Evolutionary conservation across 768 basidiomycete genomes (phyloP), one percentile per base, ranked within the genome.

Genomic region (Pleurotus tuber-regium): DNA sequence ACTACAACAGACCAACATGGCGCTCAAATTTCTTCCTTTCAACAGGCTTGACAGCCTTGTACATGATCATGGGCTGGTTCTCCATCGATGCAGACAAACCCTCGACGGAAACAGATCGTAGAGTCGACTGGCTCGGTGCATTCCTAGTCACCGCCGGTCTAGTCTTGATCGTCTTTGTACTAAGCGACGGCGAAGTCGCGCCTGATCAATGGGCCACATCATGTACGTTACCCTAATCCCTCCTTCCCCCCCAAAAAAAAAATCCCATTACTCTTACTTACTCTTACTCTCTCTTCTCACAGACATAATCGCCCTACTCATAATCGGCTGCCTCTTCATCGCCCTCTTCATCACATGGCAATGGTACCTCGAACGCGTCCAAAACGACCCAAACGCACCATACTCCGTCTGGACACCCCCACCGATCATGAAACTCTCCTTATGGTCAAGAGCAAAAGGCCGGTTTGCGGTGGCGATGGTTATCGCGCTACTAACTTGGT

Each of bases 81-180:
- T 75, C 76, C 2, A 81, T 95, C 26, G 85, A 88, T 25, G 30
- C 66, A 0, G 91, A 94, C 57, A 42, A 59, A 24, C 72, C 72
- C 10, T 73, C 78, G 0, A 43, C 59, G 8, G 73, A 75, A 46
- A 42, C 36, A 0, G 77, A 78, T 51, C 63, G 70, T 18, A 71
- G 83, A 0, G 74, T 92, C 0, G 91, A 94, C 53, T 92, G 89
- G 88, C 64, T 88, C 18, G 92, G 91, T 2, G 86, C 86, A 0
- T 64, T 75, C 14, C 63, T 92, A 9, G 66, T 71, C 16, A 89
- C 88, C 0, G 64, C 70, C 0, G 89, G 87, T 0, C 69, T 92
- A 24, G 78, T 86, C 2, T 67, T 92, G 0, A 73, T 93, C 55
- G 74, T 86, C 8, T 92, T 91, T 57, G 82, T 84, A 0, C 76